These are phyloP conservation scores for Corylus americana DNA, from an alignment of 306 rosid genomes.

Conservation along the genomic window DNA sequence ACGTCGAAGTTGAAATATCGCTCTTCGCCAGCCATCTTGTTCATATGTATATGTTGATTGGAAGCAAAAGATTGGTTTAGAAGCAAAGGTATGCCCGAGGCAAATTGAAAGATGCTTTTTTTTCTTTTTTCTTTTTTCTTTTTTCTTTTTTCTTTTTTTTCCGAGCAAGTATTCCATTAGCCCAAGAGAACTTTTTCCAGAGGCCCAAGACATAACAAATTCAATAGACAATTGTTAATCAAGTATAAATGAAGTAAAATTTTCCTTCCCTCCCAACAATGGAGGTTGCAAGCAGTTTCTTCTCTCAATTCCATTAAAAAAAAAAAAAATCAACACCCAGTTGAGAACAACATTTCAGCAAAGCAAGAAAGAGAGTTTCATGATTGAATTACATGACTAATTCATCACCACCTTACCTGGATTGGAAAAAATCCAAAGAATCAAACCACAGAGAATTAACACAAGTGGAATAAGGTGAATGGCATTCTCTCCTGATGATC, in stretches of 20 bases:
- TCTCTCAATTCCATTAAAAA: background rate
- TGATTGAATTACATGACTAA: background rate
- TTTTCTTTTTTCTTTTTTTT: too few species aligned
- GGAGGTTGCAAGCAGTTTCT: background rate
- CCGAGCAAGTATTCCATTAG: too few species aligned
- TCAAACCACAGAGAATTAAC: constrained; percentile 58
- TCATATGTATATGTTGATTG: constrained; percentile 25
- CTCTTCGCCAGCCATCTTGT: background rate
- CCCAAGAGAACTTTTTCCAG: too few species aligned
- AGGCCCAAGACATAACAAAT: too few species aligned
- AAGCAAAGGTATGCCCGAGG: background rate
- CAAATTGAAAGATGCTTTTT: background rate
- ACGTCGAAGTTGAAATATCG: constrained; percentile 1
- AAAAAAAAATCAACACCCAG: background rate
- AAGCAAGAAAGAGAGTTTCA: background rate
- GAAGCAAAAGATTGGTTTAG: constrained; percentile 26
- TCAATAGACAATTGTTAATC: too few species aligned
- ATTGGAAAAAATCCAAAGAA: constrained; percentile 77
- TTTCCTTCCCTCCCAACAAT: too few species aligned
- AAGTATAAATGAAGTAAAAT: too few species aligned
- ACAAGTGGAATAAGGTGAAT: constrained; percentile 72
- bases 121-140: too few species aligned
- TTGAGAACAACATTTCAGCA: background rate
- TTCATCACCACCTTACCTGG: background rate
- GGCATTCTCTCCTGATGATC: constrained; percentile 41